Evolutionary conservation across 352 stramenopile genomes (phyloP).

Genomic region (Pythium myriotylum): DNA sequence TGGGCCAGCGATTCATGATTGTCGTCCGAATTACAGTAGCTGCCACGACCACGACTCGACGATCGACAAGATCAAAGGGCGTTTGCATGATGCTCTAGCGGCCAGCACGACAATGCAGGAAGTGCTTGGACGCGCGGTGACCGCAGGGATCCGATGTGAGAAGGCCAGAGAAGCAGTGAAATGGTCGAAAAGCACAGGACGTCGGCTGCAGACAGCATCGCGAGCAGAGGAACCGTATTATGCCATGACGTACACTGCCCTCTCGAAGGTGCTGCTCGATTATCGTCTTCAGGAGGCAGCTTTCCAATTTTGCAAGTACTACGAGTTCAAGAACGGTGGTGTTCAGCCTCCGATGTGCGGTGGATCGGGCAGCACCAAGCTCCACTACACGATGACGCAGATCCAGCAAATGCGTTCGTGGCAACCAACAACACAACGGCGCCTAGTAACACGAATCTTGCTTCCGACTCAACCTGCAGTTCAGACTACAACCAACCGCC

Average conservation of each 20-base stretch:
- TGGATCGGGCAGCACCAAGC: not conserved
- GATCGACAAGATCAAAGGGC: too few relatives aligned
- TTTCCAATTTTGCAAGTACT: constrained; percentile 25
- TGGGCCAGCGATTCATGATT: too few relatives aligned
- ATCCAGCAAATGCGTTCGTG: constrained; percentile 16
- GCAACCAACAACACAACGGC: not conserved
- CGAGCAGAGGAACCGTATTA: too few relatives aligned
- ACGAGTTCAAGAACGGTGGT: constrained; percentile 20
- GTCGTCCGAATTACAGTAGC: too few relatives aligned
- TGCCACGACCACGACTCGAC: too few relatives aligned
- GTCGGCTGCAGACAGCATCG: too few relatives aligned
- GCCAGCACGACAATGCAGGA: too few relatives aligned
- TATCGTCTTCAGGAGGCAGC: constrained; percentile 17
- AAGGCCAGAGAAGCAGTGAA: too few relatives aligned
- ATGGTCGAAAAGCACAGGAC: too few relatives aligned
- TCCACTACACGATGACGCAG: constrained; percentile 12
- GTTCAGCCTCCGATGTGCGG: constrained; percentile 8
- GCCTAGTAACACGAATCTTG: not conserved
- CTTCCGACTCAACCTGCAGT: constrained; percentile 4
- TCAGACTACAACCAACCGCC: not conserved
- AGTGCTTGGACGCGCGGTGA: too few relatives aligned
- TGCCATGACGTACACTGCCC: constrained; percentile 11
- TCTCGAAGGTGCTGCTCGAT: constrained; percentile 11
- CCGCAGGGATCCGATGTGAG: too few relatives aligned
- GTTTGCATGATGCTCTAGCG: too few relatives aligned